Conservation (phyloP, 306 rosid genomes). For the Pterocarpus santalinus region DNA sequence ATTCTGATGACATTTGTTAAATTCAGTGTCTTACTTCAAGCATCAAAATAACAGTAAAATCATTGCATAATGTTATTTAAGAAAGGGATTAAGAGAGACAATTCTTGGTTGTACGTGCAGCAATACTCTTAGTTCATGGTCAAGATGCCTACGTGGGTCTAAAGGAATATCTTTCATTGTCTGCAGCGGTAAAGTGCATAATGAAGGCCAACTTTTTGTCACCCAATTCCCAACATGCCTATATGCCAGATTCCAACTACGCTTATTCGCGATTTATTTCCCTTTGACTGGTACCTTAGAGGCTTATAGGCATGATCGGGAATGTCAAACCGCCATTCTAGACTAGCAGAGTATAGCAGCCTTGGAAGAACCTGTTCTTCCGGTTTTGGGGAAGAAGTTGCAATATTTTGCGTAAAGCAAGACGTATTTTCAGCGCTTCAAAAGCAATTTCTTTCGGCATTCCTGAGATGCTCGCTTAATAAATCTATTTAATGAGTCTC, state of each 20-base stretch:
- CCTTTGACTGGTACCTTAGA: too few species aligned
- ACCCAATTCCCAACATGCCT: conserved; percentile 27
- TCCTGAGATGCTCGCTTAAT: too few species aligned
- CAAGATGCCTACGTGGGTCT: background rate
- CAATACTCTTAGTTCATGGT: background rate
- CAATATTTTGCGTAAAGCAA: too few species aligned
- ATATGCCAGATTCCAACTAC: background rate
- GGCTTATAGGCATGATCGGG: background rate
- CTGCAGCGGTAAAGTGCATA: background rate
- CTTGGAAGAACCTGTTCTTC: background rate
- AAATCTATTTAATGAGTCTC: too few species aligned
- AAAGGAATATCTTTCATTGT: background rate
- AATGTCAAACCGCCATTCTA: background rate
- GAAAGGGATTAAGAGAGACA: background rate
- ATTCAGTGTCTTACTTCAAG: background rate
- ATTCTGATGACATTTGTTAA: background rate
- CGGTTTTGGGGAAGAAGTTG: too few species aligned
- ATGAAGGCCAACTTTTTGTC: conserved; percentile 8
- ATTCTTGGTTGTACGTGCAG: background rate
- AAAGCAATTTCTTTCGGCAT: too few species aligned
- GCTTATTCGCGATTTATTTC: background rate
- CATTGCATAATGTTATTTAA: background rate
- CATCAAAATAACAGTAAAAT: background rate
- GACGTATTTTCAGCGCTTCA: too few species aligned
- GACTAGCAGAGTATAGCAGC: background rate